Base-by-base conservation (phyloP, 371 early-diverging fungal genomes). In the Apophysomyces sp. region DNA sequence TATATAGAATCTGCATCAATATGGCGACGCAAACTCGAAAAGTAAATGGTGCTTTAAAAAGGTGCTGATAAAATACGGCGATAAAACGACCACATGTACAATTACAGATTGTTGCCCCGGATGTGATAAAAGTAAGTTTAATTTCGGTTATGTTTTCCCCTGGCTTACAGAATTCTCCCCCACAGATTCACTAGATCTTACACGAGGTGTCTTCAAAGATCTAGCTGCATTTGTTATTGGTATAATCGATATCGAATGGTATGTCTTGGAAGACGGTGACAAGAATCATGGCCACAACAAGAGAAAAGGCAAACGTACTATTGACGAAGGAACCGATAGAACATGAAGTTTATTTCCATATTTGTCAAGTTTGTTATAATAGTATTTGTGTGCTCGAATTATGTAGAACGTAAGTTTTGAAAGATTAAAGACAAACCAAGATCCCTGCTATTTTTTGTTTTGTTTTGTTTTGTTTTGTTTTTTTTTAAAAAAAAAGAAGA, bases 241-340 rank as follows among this genome's bases (percentile, higher is more conserved):
- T 28, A 79, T 79, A 15, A 76, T 88, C 36, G 53, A 70, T 8
- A 85, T 88, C 65, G 64, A 76, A 40, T 89, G 89, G 86, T 74
- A 71, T 61, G 64, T 69, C 16, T 16, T 72, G n/a, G 18, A 52
- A 13, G 39, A 32, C 24, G 18, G 29, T 31, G 51, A 44, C 16
- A 41, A 34, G n/a, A 8, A 37, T 28, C 21, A 55, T 15, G 28
- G 53, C 53, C 29, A 16, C 13, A 40, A 39, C 15, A 53, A 53
- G 13, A 21, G 16, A 15, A 26, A 34, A n/a, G 55, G 16, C 27
- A 54, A 54, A 28, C 30, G 36, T 12, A 21, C 30, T 15, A 28
- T 32, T 28, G 30, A 21, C 27, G 21, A 27, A 26, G 18, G 29
- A n/a, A 44, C 4, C 3, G 24, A 21, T 21, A 21, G 16, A 9